These are phyloP conservation scores for Monilinia fructigena DNA, from an alignment of 2,329 filamentous ascomycete genomes.

Conservation along the genomic window DNA sequence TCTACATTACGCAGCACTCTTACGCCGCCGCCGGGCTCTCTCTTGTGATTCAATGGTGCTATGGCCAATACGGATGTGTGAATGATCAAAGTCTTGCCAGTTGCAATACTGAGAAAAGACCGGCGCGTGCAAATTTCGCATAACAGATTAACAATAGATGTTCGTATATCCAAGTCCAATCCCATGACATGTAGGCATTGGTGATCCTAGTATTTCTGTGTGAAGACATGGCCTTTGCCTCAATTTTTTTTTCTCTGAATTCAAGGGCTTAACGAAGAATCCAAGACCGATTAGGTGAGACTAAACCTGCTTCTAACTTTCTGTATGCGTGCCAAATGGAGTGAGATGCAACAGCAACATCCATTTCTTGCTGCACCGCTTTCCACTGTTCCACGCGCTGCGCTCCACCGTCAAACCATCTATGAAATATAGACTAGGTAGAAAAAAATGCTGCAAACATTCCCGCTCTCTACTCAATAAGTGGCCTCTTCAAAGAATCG, in stretches of 20 bases:
- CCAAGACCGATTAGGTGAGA: constrained; percentile 13
- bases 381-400: constrained; percentile 24
- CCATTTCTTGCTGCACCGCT: constrained; percentile 18
- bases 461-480: constrained; percentile 1
- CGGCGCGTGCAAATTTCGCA: constrained; percentile 16
- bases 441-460: background rate
- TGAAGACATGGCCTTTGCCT: background rate
- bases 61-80: constrained; percentile 12
- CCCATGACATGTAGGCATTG: constrained; percentile 18
- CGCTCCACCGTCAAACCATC: constrained; percentile 22
- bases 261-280: background rate
- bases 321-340: background rate
- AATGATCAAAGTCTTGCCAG: constrained; percentile 22
- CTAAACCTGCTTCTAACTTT: background rate
- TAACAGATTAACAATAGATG: background rate
- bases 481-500: constrained; percentile 1
- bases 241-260: too few relatives aligned
- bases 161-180: background rate
- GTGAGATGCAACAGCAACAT: constrained; percentile 5
- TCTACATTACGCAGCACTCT: constrained; percentile 19
- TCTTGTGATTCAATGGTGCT: constrained; percentile 7
- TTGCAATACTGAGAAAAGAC: constrained; percentile 11
- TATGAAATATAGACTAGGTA: background rate
- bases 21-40: constrained; percentile 17
- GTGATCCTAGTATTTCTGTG: constrained; percentile 11